A percentile compares a stretch with the other conserved stretches of the same genome.
Conservation (phyloP, 306 rosid species). For the Acacia acuminata region DNA sequence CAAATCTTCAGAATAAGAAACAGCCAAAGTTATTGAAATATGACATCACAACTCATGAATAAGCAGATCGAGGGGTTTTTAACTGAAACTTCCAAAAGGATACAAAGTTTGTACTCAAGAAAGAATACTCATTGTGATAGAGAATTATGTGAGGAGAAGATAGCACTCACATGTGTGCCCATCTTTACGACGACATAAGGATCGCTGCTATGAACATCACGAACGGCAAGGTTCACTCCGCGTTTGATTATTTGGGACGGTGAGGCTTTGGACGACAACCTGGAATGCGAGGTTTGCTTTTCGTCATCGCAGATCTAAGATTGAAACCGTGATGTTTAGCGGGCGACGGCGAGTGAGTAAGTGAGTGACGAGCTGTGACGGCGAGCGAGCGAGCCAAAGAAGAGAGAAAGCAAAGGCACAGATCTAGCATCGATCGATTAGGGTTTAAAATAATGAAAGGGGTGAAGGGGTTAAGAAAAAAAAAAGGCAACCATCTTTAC, state of each 20-base stretch:
- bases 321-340: no score
- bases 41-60: neutral
- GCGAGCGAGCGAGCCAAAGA: no score
- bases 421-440: no score
- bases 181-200: conserved; percentile 78
- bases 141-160: neutral
- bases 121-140: neutral
- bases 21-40: neutral
- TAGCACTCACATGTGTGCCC: conserved; percentile 62
- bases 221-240: conserved; percentile 89
- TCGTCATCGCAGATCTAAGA: no score
- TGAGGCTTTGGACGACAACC: no score
- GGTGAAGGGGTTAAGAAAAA: no score
- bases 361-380: no score
- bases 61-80: neutral
- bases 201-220: conserved; percentile 88
- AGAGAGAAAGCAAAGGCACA: no score
- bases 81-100: neutral
- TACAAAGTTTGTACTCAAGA: neutral
- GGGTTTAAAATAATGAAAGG: no score
- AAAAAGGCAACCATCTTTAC: no score
- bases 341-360: no score
- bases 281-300: no score
- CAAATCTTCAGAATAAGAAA: neutral
- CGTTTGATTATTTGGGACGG: conserved; percentile 47